Conservation (phyloP, 148 eudicot species). For the Diospyros lotus region DNA sequence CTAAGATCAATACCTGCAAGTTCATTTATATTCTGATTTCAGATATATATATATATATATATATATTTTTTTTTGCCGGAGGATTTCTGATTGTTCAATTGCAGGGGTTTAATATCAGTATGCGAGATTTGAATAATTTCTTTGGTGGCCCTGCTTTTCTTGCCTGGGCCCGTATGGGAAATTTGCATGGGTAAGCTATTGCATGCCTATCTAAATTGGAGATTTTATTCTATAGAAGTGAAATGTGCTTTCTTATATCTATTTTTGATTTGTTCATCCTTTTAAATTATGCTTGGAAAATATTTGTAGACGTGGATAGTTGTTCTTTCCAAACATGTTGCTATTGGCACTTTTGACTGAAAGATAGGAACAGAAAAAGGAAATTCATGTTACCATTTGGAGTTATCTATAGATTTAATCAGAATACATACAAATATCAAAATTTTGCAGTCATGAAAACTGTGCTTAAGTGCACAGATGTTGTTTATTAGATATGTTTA, state of each 20-base stretch:
- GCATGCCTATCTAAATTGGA: background rate
- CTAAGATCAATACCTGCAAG: background rate
- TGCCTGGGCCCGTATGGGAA: slow-evolving; percentile 99
- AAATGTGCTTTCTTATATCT: background rate
- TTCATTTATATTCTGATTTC: background rate
- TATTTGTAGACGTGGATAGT: background rate
- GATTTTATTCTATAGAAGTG: background rate
- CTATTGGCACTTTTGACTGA: background rate
- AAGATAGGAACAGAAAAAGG: background rate
- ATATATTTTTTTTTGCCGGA: background rate
- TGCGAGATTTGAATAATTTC: slow-evolving; percentile 66
- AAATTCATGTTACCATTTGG: background rate
- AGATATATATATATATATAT: too few species aligned
- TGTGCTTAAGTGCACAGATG: background rate
- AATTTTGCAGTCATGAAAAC: background rate
- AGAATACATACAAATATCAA: background rate
- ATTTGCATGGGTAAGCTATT: slow-evolving; percentile 70
- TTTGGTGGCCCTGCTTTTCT: slow-evolving; percentile 99
- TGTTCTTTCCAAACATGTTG: background rate
- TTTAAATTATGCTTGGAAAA: background rate
- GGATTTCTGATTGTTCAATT: slow-evolving; percentile 12
- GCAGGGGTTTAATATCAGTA: slow-evolving; percentile 71
- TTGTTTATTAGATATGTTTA: background rate
- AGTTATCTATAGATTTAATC: background rate
- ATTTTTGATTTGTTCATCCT: background rate